Evolutionary conservation across 306 rosid genomes (phyloP).

Genomic region (Pterocarpus macrocarpus): DNA sequence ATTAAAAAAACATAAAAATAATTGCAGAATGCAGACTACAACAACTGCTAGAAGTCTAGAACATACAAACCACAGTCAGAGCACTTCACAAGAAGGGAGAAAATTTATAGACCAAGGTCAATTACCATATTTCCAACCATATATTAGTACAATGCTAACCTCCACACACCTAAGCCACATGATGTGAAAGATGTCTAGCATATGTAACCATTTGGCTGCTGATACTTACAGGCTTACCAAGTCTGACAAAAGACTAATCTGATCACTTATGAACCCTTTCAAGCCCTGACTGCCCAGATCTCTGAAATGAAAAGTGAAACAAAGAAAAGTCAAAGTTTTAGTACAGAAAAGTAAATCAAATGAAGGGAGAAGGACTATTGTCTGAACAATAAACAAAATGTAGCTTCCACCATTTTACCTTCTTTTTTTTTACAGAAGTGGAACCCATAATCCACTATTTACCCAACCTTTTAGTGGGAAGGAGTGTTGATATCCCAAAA

Average conservation of each 20-base stretch:
- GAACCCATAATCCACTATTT: constrained; percentile 37
- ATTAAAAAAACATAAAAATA: constrained; percentile 14
- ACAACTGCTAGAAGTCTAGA: background rate
- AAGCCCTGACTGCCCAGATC: constrained; percentile 97
- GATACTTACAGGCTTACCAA: constrained; percentile 98
- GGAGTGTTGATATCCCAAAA: constrained; percentile 29
- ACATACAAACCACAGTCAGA: constrained; percentile 26
- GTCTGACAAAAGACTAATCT: constrained; percentile 83
- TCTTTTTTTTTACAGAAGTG: background rate
- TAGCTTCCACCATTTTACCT: constrained; percentile 28
- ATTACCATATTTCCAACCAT: constrained; percentile 22
- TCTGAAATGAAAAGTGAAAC: constrained; percentile 59
- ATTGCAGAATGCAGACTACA: background rate
- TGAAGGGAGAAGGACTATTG: background rate
- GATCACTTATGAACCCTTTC: constrained; percentile 84
- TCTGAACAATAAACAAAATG: constrained; percentile 28
- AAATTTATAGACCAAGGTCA: constrained; percentile 25
- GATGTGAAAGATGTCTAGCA: constrained; percentile 42
- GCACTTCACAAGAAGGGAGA: constrained; percentile 25
- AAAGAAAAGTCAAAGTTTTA: constrained; percentile 35
- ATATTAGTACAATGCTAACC: constrained; percentile 20
- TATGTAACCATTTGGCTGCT: constrained; percentile 45
- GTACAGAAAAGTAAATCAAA: constrained; percentile 4
- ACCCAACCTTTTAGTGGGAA: constrained; percentile 31
- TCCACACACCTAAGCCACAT: constrained; percentile 4